phyloP scores from a whole-genome alignment of 306 rosid genomes.

The Morella rubra region DNA sequence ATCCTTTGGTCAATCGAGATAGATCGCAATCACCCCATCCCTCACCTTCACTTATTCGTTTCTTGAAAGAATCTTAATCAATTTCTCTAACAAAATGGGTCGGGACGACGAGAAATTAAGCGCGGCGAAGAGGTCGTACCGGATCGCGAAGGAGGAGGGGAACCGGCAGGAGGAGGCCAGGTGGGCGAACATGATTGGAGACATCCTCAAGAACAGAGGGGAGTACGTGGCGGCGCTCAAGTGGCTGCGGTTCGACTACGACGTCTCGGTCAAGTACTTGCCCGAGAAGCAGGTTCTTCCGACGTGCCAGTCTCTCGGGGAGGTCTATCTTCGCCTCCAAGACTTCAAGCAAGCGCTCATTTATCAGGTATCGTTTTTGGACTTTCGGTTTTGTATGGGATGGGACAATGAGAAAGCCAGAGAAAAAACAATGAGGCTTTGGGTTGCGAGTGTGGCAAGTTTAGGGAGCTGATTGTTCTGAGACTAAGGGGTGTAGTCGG shows the following conservation, averaged over 20 bases:
- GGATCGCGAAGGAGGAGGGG: constrained; percentile 58
- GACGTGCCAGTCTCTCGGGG: constrained; percentile 91
- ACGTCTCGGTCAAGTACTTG: constrained; percentile 48
- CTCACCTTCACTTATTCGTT: background rate
- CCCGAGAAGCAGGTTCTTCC: constrained; percentile 64
- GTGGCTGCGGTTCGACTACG: constrained; percentile 84
- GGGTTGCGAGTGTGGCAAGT: too few species aligned
- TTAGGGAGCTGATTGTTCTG: too few species aligned
- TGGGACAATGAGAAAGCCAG: background rate
- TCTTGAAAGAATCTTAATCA: background rate
- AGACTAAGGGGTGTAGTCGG: too few species aligned
- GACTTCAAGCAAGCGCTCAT: constrained; percentile 56
- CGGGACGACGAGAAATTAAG: constrained; percentile 42
- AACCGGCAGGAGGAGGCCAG: constrained; percentile 86
- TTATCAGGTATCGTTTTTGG: constrained; percentile 51
- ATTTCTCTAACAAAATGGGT: constrained; percentile 27
- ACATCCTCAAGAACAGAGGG: constrained; percentile 66
- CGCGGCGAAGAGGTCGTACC: constrained; percentile 61
- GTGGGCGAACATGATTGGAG: constrained; percentile 85
- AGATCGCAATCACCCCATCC: background rate
- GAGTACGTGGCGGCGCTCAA: constrained; percentile 72
- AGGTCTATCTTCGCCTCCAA: constrained; percentile 77
- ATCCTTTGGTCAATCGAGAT: background rate
- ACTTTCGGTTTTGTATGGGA: background rate
- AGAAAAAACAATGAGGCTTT: too few species aligned